Conservation (phyloP, 192 early-diverging fungal species). For the Dissophora globulifera region DNA sequence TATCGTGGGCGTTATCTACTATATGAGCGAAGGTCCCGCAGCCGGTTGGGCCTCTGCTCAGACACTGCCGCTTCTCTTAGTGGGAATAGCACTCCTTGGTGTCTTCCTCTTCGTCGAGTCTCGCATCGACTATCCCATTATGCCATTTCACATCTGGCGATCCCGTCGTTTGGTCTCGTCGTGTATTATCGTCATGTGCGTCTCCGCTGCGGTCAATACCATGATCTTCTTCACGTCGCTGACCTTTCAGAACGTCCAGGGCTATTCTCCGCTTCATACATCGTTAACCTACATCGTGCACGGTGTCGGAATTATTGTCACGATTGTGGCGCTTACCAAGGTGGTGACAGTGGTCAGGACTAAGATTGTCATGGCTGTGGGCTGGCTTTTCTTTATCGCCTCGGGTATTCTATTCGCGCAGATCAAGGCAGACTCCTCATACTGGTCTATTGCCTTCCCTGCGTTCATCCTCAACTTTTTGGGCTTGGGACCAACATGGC, state of each 20-base stretch:
- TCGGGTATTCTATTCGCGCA: slow-evolving; percentile 16
- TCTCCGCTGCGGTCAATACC: slow-evolving; percentile 16
- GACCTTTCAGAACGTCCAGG: slow-evolving; percentile 15
- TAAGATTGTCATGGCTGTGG: slow-evolving; percentile 10
- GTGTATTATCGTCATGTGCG: not conserved
- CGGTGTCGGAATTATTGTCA: slow-evolving; percentile 14
- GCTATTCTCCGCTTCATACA: slow-evolving; percentile 1
- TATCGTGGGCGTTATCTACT: slow-evolving; percentile 29
- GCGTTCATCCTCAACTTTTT: slow-evolving; percentile 16
- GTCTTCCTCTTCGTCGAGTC: slow-evolving; percentile 3
- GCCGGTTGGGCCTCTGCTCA: slow-evolving; percentile 5
- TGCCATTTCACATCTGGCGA: slow-evolving; percentile 21
- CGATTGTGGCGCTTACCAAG: not conserved
- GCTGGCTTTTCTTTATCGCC: slow-evolving; percentile 18
- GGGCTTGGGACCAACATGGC: slow-evolving; percentile 10
- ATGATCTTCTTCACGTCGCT: slow-evolving; percentile 28
- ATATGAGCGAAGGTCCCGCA: slow-evolving; percentile 21
- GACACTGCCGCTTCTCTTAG: slow-evolving; percentile 2
- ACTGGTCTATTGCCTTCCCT: slow-evolving; percentile 21
- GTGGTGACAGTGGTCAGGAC: slow-evolving; percentile 3
- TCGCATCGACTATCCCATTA: slow-evolving; percentile 15
- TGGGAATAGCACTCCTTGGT: slow-evolving; percentile 7
- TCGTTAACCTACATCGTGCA: slow-evolving; percentile 15
- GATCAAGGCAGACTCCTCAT: slow-evolving; percentile 7
- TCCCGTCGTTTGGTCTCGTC: slow-evolving; percentile 9